Evolutionary conservation across 1,139 yeast species (phyloP).

Genomic region (Keqinozyma sinolaborantium): DNA sequence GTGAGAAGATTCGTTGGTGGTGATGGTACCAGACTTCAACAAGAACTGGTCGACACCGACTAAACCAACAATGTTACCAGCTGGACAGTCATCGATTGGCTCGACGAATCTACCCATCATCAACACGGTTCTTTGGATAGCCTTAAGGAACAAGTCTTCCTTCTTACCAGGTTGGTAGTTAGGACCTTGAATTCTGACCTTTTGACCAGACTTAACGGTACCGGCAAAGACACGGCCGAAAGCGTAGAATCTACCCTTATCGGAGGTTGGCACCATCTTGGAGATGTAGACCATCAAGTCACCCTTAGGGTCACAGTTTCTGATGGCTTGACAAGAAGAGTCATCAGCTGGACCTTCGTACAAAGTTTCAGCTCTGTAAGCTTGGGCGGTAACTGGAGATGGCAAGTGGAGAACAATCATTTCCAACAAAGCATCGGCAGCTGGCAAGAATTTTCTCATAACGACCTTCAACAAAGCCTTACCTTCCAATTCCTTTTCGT

Average conservation of each 20-base stretch:
- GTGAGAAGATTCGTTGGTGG: constrained; percentile 96
- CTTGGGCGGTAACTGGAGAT: constrained; percentile 99
- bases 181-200: constrained; percentile 99
- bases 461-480: constrained; percentile 97
- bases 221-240: constrained; percentile 99
- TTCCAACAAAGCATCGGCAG: constrained; percentile 99
- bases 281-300: constrained; percentile 99
- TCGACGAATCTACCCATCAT: constrained; percentile 99
- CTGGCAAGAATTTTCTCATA: constrained; percentile 99
- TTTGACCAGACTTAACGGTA: constrained; percentile 98
- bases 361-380: constrained; percentile 98
- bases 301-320: constrained; percentile 97
- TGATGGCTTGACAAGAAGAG: constrained; percentile 85
- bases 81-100: constrained; percentile 99
- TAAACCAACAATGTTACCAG: constrained; percentile 99
- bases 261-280: constrained; percentile 99
- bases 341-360: constrained; percentile 99
- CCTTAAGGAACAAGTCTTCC: constrained; percentile 95
- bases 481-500: constrained; percentile 97
- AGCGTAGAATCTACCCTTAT: constrained; percentile 99
- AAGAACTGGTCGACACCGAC: constrained; percentile 99
- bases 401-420: constrained; percentile 99
- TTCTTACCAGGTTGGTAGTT: constrained; percentile 98
- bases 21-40: constrained; percentile 98
- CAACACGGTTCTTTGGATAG: constrained; percentile 98